Evolutionary conservation across 495 filamentous ascomycete species (phyloP).

Genomic region (Xylaria flabelliformis): DNA sequence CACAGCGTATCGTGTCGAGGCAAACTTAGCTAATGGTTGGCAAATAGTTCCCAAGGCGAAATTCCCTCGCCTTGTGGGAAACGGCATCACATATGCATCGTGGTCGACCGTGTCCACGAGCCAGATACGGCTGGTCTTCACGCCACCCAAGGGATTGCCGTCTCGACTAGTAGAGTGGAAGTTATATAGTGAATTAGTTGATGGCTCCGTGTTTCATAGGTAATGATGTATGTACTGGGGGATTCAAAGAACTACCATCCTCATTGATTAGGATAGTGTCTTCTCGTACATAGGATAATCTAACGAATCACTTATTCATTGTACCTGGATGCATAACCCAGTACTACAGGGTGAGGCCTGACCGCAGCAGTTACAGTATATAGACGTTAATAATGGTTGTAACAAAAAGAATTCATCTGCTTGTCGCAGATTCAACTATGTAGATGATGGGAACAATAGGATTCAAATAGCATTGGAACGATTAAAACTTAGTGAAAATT

Average conservation of each 20-base stretch:
- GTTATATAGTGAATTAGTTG: not conserved
- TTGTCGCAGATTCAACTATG: not conserved
- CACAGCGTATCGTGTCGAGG: not conserved
- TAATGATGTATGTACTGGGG: not conserved
- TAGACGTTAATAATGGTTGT: too few species aligned
- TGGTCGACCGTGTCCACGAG: slow-evolving; percentile 14
- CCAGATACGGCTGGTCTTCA: slow-evolving; percentile 17
- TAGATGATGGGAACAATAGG: not conserved
- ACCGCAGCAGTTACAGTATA: too few species aligned
- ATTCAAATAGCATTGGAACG: not conserved
- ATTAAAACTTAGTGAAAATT: not conserved
- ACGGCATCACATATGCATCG: slow-evolving; percentile 21
- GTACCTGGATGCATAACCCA: too few species aligned
- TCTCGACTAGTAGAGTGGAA: not conserved
- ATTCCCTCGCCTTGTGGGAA: slow-evolving; percentile 10
- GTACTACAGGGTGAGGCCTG: too few species aligned
- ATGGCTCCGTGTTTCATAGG: not conserved
- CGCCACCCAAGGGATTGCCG: not conserved
- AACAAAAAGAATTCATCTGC: not conserved
- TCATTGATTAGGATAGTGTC: too few species aligned
- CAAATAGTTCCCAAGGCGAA: not conserved
- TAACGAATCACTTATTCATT: too few species aligned
- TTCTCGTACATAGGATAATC: too few species aligned
- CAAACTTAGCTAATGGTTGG: slow-evolving; percentile 7
- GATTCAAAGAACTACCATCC: too few species aligned